Conservation (phyloP, 192 early-diverging fungal species). For the Diversispora epigaea region DNA sequence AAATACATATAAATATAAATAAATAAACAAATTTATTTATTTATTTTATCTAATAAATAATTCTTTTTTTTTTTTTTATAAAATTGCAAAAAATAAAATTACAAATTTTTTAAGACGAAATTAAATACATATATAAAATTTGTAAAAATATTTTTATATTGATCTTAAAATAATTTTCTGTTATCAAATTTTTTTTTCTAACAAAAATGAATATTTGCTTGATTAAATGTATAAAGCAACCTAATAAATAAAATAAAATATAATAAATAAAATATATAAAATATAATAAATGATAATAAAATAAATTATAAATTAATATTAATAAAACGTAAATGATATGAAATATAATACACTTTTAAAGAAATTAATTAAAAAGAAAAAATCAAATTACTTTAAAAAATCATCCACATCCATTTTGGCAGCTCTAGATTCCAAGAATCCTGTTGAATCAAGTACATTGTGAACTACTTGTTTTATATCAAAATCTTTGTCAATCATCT, state of each 20-base stretch:
- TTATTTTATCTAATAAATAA: too few relatives aligned
- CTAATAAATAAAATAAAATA: slow-evolving; percentile 41
- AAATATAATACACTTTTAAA: neutral
- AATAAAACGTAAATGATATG: neutral
- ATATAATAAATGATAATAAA: too few relatives aligned
- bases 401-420: slow-evolving; percentile 94
- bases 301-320: too few relatives aligned
- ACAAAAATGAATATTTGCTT: slow-evolving; percentile 90
- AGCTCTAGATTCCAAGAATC: slow-evolving; percentile 74
- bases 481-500: slow-evolving; percentile 78
- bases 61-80: too few relatives aligned
- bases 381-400: slow-evolving; percentile 71
- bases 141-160: too few relatives aligned
- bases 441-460: slow-evolving; percentile 67
- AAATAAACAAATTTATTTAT: too few relatives aligned
- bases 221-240: slow-evolving; percentile 85
- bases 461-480: slow-evolving; percentile 81
- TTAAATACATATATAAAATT: too few relatives aligned
- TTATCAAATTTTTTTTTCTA: slow-evolving; percentile 33
- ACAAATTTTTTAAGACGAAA: too few relatives aligned
- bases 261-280: slow-evolving; percentile 13
- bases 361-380: slow-evolving; percentile 5
- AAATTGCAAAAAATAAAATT: too few relatives aligned
- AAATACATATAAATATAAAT: neutral
- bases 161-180: too few relatives aligned